Conservation (phyloP, 2,329 filamentous ascomycete species). For the Dactylellina drechsleri region DNA sequence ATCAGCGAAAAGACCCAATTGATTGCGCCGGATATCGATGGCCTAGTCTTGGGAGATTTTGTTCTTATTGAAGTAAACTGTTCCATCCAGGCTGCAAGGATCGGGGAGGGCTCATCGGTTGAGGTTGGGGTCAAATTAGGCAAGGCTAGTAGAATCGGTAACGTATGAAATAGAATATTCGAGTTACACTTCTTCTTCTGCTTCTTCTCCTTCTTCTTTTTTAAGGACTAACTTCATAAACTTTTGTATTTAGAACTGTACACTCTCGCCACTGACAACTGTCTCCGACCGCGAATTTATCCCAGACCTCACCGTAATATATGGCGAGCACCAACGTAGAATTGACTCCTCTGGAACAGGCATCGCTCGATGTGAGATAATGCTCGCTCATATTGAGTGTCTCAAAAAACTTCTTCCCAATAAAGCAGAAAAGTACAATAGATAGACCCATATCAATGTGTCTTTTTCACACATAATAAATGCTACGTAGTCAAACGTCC, state of each 20-base stretch:
- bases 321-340: conserved; percentile 42
- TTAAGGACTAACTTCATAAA: neutral
- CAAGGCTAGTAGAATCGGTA: conserved; percentile 71
- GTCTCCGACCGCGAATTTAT: conserved; percentile 26
- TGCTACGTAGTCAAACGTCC: too few relatives aligned
- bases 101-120: conserved; percentile 69
- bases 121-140: conserved; percentile 72
- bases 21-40: conserved; percentile 64
- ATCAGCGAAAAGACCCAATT: conserved; percentile 76
- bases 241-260: conserved; percentile 28
- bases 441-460: neutral
- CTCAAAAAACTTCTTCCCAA: conserved; percentile 48
- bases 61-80: conserved; percentile 72
- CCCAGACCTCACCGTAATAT: conserved; percentile 38
- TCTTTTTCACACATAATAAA: too few relatives aligned
- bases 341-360: conserved; percentile 34
- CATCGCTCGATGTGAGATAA: conserved; percentile 34
- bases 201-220: too few relatives aligned
- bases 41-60: conserved; percentile 69
- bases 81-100: conserved; percentile 67
- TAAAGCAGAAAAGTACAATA: conserved; percentile 44
- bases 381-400: conserved; percentile 49
- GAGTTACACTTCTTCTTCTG: neutral
- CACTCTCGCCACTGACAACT: conserved; percentile 36
- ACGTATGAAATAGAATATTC: conserved; percentile 64